phyloP scores from a whole-genome alignment of 1,284 basidiomycete genomes.

The Sporisorium scitamineum region DNA sequence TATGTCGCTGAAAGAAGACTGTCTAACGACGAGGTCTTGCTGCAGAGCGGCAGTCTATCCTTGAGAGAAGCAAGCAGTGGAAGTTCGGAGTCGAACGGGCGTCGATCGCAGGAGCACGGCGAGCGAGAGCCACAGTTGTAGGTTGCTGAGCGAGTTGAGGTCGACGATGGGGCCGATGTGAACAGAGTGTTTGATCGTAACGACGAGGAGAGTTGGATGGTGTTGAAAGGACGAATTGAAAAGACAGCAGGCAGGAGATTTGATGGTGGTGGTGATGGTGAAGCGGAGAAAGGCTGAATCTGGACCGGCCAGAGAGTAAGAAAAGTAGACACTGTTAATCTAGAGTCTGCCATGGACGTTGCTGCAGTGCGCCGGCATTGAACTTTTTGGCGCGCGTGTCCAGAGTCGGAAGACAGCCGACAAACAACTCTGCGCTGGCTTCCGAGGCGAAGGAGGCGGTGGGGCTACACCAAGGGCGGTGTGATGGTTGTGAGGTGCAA shows the following conservation, averaged over 20 bases:
- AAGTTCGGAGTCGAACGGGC: not conserved
- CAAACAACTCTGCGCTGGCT: not conserved
- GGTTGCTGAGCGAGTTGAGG: not conserved
- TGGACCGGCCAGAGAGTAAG: constrained; percentile 30
- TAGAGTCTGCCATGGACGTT: no score
- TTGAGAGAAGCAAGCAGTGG: no score
- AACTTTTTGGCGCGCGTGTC: not conserved
- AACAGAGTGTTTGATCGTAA: not conserved
- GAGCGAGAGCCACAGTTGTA: not conserved
- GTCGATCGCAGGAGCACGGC: not conserved
- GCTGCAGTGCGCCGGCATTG: constrained; percentile 1
- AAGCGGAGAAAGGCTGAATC: not conserved
- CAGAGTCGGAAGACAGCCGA: not conserved
- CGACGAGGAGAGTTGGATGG: not conserved
- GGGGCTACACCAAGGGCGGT: constrained; percentile 22
- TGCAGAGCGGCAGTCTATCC: no score
- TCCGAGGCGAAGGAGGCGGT: no score
- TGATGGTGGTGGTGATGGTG: not conserved
- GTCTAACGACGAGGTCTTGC: not conserved
- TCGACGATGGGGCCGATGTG: not conserved
- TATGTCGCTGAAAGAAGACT: no score
- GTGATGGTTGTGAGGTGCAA: constrained; percentile 12
- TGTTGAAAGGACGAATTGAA: not conserved
- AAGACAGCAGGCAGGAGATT: not conserved
- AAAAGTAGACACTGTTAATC: not conserved